These are phyloP conservation scores for Ambrosia trifida DNA, from an alignment of 129 eudicot species.

Conservation along the genomic window DNA sequence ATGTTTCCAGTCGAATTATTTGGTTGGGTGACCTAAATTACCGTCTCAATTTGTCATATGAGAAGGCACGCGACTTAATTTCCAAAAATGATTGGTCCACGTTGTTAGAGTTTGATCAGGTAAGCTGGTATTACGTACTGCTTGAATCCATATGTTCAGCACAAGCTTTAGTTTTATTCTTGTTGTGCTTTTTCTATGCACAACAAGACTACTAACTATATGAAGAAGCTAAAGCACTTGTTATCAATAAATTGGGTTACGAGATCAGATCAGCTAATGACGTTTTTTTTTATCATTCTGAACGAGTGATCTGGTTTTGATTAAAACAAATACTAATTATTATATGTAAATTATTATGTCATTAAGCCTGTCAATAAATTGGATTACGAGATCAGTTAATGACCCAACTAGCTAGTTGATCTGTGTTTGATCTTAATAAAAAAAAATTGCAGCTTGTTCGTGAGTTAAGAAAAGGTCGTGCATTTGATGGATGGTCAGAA, in stretches of 20 bases:
- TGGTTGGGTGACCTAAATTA: conserved; percentile 98
- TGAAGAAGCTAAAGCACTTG: too few relatives aligned
- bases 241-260: too few relatives aligned
- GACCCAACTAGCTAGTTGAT: not conserved
- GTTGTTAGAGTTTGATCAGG: conserved; percentile 84
- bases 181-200: not conserved
- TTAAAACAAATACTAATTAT: conserved; percentile 7
- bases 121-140: conserved; percentile 30
- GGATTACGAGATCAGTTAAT: not conserved
- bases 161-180: not conserved
- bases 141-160: not conserved
- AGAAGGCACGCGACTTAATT: conserved; percentile 63
- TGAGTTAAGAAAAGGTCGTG: conserved; percentile 78
- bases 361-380: not conserved
- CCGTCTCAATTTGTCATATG: conserved; percentile 82
- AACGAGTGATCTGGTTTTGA: not conserved
- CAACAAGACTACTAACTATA: too few relatives aligned
- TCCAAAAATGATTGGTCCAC: conserved; percentile 71
- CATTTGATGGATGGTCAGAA: conserved; percentile 96
- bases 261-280: not conserved
- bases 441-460: conserved; percentile 56
- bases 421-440: conserved; percentile 2
- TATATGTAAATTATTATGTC: not conserved
- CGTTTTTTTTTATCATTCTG: not conserved
- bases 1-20: conserved; percentile 63